Conservation (phyloP, 1,284 basidiomycete species). For the Moesziomyces sp. region DNA sequence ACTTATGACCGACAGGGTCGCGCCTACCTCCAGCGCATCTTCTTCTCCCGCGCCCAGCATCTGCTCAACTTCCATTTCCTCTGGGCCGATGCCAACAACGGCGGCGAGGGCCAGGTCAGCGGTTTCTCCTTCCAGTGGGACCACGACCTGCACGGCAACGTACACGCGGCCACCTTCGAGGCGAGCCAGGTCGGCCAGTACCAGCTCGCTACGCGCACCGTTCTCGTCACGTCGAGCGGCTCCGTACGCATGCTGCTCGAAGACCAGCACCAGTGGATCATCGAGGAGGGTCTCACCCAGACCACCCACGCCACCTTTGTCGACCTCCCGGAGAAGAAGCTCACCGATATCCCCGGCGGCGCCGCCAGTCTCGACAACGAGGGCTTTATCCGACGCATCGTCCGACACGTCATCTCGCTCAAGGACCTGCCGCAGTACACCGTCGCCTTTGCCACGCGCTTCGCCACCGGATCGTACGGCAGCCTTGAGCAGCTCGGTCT, state of each 20-base stretch:
- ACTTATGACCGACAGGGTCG: conserved; percentile 73
- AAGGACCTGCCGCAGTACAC: conserved; percentile 80
- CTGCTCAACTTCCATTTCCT: conserved; percentile 73
- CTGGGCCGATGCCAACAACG: conserved; percentile 71
- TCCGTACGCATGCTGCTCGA: conserved; percentile 81
- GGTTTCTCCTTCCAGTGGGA: conserved; percentile 80
- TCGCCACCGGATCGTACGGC: conserved; percentile 78
- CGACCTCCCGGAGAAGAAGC: conserved; percentile 79
- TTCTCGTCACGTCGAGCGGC: conserved; percentile 81
- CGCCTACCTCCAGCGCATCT: conserved; percentile 77
- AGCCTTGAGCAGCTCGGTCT: conserved; percentile 66
- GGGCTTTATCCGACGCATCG: conserved; percentile 71
- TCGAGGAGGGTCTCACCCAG: conserved; percentile 83
- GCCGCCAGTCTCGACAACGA: conserved; percentile 69
- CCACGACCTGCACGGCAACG: conserved; percentile 77
- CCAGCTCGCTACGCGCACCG: conserved; percentile 71
- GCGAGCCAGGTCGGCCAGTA: conserved; percentile 71
- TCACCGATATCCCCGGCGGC: conserved; percentile 53
- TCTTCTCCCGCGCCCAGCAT: conserved; percentile 70
- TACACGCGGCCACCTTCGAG: conserved; percentile 71
- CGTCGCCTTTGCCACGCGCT: conserved; percentile 76
- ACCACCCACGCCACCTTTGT: conserved; percentile 74
- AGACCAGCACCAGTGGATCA: conserved; percentile 77
- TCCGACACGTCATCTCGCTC: conserved; percentile 55
- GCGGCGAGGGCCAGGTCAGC: conserved; percentile 73